Conservation (phyloP, 176 grass and related monocot genomes). For the Saccharum officinarum region DNA sequence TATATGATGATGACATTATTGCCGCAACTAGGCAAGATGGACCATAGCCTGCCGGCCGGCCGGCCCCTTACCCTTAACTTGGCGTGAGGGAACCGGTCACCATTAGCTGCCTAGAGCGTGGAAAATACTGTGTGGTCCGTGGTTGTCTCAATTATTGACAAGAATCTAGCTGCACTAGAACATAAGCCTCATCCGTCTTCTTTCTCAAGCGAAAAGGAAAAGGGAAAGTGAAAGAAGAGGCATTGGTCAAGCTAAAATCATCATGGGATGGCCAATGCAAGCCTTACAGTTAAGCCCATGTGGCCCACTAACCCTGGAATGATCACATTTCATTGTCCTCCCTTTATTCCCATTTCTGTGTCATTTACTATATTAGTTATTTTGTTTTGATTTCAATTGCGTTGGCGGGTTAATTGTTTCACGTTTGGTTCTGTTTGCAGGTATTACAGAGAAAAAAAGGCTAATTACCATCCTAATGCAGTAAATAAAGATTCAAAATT, state of each 20-base stretch:
- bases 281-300: slow-evolving; percentile 14
- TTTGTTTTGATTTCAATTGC: background rate
- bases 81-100: slow-evolving; percentile 38
- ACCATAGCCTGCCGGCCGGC: slow-evolving; percentile 1
- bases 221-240: background rate
- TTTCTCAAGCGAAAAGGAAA: slow-evolving; percentile 16
- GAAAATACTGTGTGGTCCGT: slow-evolving; percentile 37
- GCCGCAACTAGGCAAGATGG: background rate
- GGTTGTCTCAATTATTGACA: slow-evolving; percentile 37
- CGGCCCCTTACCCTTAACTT: background rate
- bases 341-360: background rate
- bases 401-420: background rate
- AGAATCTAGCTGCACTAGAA: slow-evolving; percentile 32
- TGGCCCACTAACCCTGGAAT: slow-evolving; percentile 15
- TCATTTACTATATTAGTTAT: background rate
- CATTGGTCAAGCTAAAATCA: slow-evolving; percentile 25
- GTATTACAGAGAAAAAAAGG: background rate
- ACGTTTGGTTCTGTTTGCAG: background rate
- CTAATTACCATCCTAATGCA: background rate
- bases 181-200: slow-evolving; percentile 1
- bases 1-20: slow-evolving; percentile 29
- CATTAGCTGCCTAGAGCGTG: slow-evolving; percentile 18
- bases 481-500: background rate
- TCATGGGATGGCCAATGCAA: background rate
- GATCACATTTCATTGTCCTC: background rate